Percentiles rank a stretch among this genome's conserved stretches.
These are phyloP conservation scores for Vaccinium macrocarpon DNA, from an alignment of 148 eudicot species.

Conservation along the genomic window DNA sequence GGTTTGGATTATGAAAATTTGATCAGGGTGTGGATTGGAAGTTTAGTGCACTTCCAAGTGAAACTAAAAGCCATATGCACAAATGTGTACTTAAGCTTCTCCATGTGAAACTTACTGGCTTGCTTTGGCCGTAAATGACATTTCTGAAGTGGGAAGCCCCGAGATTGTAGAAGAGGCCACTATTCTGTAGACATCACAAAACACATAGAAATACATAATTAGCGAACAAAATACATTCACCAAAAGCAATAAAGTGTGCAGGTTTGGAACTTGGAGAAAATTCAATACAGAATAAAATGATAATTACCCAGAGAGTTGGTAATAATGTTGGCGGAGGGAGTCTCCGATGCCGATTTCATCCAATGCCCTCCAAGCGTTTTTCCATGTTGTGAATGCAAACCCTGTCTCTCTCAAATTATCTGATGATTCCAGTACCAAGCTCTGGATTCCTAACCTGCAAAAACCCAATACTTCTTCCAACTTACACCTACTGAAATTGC, in stretches of 20 bases:
- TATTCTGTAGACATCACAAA: conserved; percentile 22
- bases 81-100: background rate
- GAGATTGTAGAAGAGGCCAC: conserved; percentile 25
- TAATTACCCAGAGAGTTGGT: conserved; percentile 29
- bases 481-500: too few species aligned
- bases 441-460: conserved; percentile 43
- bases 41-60: background rate
- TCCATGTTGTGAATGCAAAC: conserved; percentile 44
- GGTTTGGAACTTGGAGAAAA: background rate
- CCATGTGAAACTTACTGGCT: conserved; percentile 21
- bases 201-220: background rate
- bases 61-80: background rate
- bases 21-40: too few species aligned
- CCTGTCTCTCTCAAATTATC: conserved; percentile 47
- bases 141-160: conserved; percentile 31
- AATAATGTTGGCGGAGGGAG: conserved; percentile 32
- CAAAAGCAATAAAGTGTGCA: background rate
- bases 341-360: conserved; percentile 48
- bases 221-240: background rate
- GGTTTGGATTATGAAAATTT: too few species aligned
- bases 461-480: background rate
- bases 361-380: conserved; percentile 60
- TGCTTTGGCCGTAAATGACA: conserved; percentile 34
- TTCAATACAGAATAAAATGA: background rate
- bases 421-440: conserved; percentile 64